Base-by-base conservation (phyloP, 108 stramenopile genomes). In the Chaetoceros tenuissimus region DNA sequence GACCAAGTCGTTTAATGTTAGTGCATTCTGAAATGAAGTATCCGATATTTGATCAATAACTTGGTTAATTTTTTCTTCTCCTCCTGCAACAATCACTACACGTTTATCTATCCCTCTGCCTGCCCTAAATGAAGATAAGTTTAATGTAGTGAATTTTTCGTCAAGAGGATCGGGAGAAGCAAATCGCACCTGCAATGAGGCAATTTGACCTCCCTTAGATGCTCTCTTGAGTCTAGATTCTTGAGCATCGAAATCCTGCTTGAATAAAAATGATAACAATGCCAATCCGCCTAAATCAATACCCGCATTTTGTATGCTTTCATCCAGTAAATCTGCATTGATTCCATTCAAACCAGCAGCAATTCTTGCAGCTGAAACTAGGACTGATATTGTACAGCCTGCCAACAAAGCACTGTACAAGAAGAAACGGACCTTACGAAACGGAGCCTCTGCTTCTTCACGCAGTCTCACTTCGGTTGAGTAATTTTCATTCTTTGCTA, bases 401-500 rank as follows among this genome's bases (percentile, higher is more conserved):
- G 52, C 72, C 8, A 28, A 50, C 25, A 48, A 18, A 51, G 17
- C 28, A 25, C 29, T 5, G 29, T 65, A 65, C 31, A 64, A 23
- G 44, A 65, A 64, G 58, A 46, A 65, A 24, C 72, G 72, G 2
- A 73, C 72, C 48, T 67, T 67, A 24, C 55, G 65, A 57, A 73
- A 73, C 10, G 72, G 72, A 10, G 61, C 56, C 43, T 73, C 72
- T 20, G 72, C 72, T 51, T 73, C 72, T 51, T 59, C 72, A 3
- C 63, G 65, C 31, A 73, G 29, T 31, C 61, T 28, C 0, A 73
- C 62, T n/a, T 73, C 66, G 19, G 59, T 30, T 25, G 40, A 50
- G 48, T 40, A 73, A 16, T 67, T 54, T 3, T 53, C 64, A 29
- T 60, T 55, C n/a, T n/a, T n/a, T n/a, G n/a, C n/a, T n/a, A n/a